Percentiles rank a stretch among this genome's conserved stretches.
These are phyloP conservation scores for Sugiyamaella japonica DNA, from an alignment of 1,139 yeast genomes.

Conservation along the genomic window DNA sequence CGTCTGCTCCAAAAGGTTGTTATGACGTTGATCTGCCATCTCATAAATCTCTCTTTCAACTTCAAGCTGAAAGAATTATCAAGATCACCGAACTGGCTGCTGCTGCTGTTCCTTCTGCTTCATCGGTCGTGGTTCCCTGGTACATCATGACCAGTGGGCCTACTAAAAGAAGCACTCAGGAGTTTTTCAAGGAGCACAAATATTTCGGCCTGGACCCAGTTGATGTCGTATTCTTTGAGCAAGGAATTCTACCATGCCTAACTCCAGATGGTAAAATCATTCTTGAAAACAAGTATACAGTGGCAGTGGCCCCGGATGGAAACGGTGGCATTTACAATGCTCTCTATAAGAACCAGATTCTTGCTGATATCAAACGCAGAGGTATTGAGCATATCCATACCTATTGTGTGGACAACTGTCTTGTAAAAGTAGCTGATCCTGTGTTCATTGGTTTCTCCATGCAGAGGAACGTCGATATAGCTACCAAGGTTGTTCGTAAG, in stretches of 20 bases:
- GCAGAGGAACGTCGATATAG: conserved; percentile 61
- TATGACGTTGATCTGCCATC: conserved; percentile 86
- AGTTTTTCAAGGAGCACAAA: conserved; percentile 57
- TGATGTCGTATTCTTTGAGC: conserved; percentile 81
- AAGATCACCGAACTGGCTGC: conserved; percentile 61
- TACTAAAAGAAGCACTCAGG: conserved; percentile 74
- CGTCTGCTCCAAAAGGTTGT: conserved; percentile 90
- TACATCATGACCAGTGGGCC: conserved; percentile 97
- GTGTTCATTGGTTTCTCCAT: conserved; percentile 85
- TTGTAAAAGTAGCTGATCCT: conserved; percentile 95
- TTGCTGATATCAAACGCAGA: conserved; percentile 65
- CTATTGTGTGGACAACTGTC: conserved; percentile 94
- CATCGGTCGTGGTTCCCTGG: conserved; percentile 60
- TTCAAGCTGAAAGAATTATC: conserved; percentile 84
- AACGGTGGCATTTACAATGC: conserved; percentile 97
- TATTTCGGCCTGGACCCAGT: conserved; percentile 66
- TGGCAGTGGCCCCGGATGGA: conserved; percentile 94
- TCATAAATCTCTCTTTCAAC: conserved; percentile 77
- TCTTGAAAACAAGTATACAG: conserved; percentile 52
- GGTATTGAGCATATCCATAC: conserved; percentile 89
- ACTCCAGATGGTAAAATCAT: conserved; percentile 72
- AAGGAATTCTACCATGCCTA: conserved; percentile 93
- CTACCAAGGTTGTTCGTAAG: conserved; percentile 94
- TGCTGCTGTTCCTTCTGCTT: conserved; percentile 24
- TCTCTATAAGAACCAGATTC: conserved; percentile 59